phyloP scores from a whole-genome alignment of 805 yeast genomes.

The Candida berthetii region DNA sequence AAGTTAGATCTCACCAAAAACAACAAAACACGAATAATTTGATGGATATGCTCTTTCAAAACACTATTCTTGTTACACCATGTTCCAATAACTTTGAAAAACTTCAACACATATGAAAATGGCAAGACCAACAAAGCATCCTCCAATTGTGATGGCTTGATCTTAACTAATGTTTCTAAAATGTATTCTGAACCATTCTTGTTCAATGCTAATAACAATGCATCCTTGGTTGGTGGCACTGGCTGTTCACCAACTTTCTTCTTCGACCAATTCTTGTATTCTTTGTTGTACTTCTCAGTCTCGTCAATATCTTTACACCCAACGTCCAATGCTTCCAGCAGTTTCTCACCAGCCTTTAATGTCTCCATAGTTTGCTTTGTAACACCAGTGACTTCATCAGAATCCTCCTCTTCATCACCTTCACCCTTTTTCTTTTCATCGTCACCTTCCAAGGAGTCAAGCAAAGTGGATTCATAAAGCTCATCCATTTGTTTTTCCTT shows the following conservation, averaged over 20 bases:
- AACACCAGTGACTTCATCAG: slow-evolving; percentile 57
- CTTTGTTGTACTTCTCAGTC: slow-evolving; percentile 40
- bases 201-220: slow-evolving; percentile 69
- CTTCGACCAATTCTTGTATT: slow-evolving; percentile 31
- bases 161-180: slow-evolving; percentile 59
- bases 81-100: slow-evolving; percentile 65
- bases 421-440: slow-evolving; percentile 28
- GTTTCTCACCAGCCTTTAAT: slow-evolving; percentile 87
- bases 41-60: slow-evolving; percentile 45
- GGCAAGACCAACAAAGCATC: slow-evolving; percentile 92
- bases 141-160: slow-evolving; percentile 81
- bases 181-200: slow-evolving; percentile 75
- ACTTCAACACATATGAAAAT: slow-evolving; percentile 69
- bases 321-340: slow-evolving; percentile 87
- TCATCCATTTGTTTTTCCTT: slow-evolving; percentile 94
- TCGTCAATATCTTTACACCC: slow-evolving; percentile 67
- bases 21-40: slow-evolving; percentile 70
- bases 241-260: slow-evolving; percentile 45
- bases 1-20: slow-evolving; percentile 71
- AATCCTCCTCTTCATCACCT: slow-evolving; percentile 31
- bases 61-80: slow-evolving; percentile 56
- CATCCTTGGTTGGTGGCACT: slow-evolving; percentile 54
- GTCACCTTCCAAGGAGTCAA: slow-evolving; percentile 59
- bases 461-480: slow-evolving; percentile 73
- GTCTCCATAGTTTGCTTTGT: slow-evolving; percentile 84